A percentile compares a stretch with the other conserved stretches of the same genome.
These are phyloP conservation scores for Entomortierella chlamydospora DNA, from an alignment of 192 early-diverging fungal genomes.

Conservation along the genomic window DNA sequence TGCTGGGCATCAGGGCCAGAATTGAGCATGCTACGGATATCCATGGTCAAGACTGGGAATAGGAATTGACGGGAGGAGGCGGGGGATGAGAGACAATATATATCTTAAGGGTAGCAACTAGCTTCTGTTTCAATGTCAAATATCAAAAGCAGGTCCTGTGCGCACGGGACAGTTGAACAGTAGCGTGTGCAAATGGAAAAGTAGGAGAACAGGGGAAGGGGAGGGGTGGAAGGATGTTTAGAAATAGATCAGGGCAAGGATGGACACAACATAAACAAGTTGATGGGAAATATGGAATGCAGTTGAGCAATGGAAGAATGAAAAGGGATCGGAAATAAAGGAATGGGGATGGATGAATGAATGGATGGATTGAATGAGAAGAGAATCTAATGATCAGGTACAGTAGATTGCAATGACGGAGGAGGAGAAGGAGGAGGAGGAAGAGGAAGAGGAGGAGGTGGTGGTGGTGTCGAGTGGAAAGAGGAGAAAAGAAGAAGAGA, in stretches of 20 bases:
- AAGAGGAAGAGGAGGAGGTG: neutral
- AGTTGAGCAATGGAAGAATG: too few species aligned
- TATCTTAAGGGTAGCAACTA: constrained; percentile 11
- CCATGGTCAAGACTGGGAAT: constrained; percentile 17
- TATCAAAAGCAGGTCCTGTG: too few species aligned
- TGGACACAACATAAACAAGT: neutral
- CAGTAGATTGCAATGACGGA: too few species aligned
- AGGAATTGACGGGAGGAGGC: too few species aligned
- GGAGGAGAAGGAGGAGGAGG: neutral
- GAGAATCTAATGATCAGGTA: neutral
- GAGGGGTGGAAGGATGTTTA: too few species aligned
- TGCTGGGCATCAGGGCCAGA: constrained; percentile 44
- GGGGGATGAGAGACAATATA: too few species aligned
- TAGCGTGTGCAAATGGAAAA: too few species aligned
- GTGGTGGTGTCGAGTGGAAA: neutral
- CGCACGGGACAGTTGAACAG: too few species aligned
- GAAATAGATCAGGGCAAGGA: neutral
- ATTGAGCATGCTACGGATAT: constrained; percentile 53
- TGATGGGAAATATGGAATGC: too few species aligned
- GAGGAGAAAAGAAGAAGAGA: neutral
- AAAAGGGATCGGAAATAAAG: too few species aligned
- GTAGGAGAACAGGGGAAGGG: too few species aligned
- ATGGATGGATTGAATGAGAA: neutral
- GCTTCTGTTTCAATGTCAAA: too few species aligned
- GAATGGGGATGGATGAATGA: neutral